A percentile compares a stretch with the other conserved stretches of the same genome.
Evolutionary conservation across 2,329 filamentous ascomycete species (phyloP).

Genomic region (Aschersonia sp.): DNA sequence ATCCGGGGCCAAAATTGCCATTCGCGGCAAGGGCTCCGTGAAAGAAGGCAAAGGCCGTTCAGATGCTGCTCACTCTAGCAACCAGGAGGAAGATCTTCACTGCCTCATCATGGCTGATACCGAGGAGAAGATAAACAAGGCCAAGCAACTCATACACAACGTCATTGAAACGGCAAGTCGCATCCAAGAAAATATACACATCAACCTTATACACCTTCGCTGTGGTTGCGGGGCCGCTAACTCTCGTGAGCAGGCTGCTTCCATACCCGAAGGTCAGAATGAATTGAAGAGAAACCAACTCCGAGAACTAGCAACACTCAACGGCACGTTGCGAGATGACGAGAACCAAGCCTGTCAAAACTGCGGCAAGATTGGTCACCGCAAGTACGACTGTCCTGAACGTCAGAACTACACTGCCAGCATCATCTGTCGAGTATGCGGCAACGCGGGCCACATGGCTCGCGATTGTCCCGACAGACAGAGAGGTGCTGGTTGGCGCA

Average conservation of each 20-base stretch:
- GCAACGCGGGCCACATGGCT: constrained; percentile 96
- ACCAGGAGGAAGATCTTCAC: constrained; percentile 98
- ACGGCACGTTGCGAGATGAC: constrained; percentile 96
- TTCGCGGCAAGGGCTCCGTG: constrained; percentile 97
- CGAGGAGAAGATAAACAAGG: constrained; percentile 98
- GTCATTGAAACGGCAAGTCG: constrained; percentile 85
- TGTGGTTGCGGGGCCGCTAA: not conserved
- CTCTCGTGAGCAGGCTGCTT: constrained; percentile 58
- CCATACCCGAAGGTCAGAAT: constrained; percentile 96
- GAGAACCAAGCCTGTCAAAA: constrained; percentile 99
- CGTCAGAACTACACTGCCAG: constrained; percentile 98
- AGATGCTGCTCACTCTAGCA: constrained; percentile 97
- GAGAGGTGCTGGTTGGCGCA: constrained; percentile 83
- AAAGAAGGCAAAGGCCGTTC: constrained; percentile 99
- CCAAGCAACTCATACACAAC: constrained; percentile 95
- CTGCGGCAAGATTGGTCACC: constrained; percentile 95
- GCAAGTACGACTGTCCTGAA: constrained; percentile 97
- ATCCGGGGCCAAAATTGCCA: constrained; percentile 95
- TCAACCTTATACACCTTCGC: not conserved
- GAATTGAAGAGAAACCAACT: constrained; percentile 98
- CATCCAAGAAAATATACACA: not conserved
- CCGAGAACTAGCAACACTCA: constrained; percentile 90
- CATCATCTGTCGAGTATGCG: constrained; percentile 96
- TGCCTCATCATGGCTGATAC: constrained; percentile 99
- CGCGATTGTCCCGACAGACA: constrained; percentile 93